Conservation (phyloP, 306 rosid species). For the Fagus sylvatica region DNA sequence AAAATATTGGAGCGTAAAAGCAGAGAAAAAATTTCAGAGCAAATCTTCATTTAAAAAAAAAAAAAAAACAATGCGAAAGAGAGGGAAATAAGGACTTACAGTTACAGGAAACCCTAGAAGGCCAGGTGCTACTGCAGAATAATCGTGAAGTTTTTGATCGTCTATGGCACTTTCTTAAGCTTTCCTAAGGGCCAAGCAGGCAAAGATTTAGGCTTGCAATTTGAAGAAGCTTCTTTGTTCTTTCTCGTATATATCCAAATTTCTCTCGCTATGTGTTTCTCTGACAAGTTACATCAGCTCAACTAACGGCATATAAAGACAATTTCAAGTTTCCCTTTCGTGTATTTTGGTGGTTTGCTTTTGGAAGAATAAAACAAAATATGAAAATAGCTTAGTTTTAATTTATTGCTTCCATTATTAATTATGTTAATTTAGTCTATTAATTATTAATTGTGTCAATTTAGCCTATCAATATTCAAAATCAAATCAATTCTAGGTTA, state of each 20-base stretch:
- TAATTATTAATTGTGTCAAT: too few relatives aligned
- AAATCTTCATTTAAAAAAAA: background rate
- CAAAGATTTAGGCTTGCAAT: background rate
- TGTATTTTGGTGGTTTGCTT: background rate
- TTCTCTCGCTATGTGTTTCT: background rate
- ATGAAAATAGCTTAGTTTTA: too few relatives aligned
- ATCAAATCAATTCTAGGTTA: too few relatives aligned
- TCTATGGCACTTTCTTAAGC: background rate
- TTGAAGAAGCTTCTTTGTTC: background rate
- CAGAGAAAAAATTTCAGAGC: too few relatives aligned
- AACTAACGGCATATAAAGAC: background rate
- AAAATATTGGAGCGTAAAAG: background rate
- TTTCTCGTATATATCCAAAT: background rate
- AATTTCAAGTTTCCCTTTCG: background rate
- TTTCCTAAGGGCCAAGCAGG: constrained; percentile 1
- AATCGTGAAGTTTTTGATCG: constrained; percentile 1
- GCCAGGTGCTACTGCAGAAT: background rate
- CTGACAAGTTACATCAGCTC: background rate
- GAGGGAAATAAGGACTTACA: constrained; percentile 12
- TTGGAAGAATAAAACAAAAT: too few relatives aligned
- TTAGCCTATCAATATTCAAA: too few relatives aligned
- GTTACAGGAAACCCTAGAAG: constrained; percentile 24
- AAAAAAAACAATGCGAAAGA: background rate
- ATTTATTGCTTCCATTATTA: too few relatives aligned
- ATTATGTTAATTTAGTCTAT: too few relatives aligned